Conservation (phyloP, 768 basidiomycete genomes). For the Rhodosporidiobolus odoratus region DNA sequence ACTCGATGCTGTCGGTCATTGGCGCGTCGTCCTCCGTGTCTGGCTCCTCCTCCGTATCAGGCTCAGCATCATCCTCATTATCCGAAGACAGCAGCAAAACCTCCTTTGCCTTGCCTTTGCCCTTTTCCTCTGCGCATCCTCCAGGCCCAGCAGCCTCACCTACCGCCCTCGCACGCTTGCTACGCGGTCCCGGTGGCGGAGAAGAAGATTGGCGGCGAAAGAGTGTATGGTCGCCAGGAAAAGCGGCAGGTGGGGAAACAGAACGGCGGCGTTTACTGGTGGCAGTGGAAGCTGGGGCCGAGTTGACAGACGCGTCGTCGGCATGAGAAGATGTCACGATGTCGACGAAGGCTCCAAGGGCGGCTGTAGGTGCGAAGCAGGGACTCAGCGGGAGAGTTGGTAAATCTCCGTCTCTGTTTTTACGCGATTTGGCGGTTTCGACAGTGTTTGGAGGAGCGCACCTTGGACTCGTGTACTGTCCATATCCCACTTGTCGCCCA, state of each 20-base stretch:
- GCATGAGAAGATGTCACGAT: neutral
- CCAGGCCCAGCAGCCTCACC: neutral
- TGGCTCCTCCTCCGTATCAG: neutral
- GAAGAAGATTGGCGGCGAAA: neutral
- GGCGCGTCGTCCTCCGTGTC: neutral
- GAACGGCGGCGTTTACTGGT: neutral
- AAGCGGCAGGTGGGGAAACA: neutral
- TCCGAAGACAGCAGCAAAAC: slow-evolving; percentile 10
- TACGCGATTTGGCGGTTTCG: too few relatives aligned
- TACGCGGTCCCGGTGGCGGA: neutral
- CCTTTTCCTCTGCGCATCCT: neutral
- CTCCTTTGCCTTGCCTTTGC: neutral
- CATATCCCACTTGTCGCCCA: neutral
- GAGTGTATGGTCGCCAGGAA: neutral
- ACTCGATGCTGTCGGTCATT: neutral
- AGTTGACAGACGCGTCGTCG: neutral
- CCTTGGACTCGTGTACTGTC: neutral
- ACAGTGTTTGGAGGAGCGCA: neutral
- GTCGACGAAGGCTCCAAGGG: slow-evolving; percentile 2
- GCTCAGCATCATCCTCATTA: neutral
- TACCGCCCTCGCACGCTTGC: neutral
- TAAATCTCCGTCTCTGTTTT: neutral
- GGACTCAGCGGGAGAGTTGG: neutral
- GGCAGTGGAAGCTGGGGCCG: neutral
- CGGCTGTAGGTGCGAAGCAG: neutral